Evolutionary conservation across 2,329 filamentous ascomycete species (phyloP), one percentile per base, ranked within the genome.

Genomic region (Parastagonospora nodorum): DNA sequence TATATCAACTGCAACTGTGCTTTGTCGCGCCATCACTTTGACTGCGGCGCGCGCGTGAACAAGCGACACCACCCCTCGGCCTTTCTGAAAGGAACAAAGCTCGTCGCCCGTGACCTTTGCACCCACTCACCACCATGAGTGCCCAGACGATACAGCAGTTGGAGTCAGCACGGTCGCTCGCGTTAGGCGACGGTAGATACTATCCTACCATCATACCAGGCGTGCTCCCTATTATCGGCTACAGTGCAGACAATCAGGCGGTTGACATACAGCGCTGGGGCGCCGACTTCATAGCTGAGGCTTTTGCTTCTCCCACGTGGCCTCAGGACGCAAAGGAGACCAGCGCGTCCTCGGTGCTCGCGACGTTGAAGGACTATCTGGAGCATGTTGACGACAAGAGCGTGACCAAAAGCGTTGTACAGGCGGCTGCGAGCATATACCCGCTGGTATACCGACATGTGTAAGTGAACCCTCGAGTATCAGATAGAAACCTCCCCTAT

Each of bases 221-320:
- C 41, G 91, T 97, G 57, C 79, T 97, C n/a, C 92, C 92, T 48
- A 92, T 97, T 66, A 89, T 97, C 74, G 87, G 88, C 53, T 84
- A 88, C 44, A 81, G 82, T 59, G 83, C 90, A 57, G 83, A 85
- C 32, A 37, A 38, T 40, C 65, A 71, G 38, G 65, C 59, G 54
- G 77, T 96, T 49, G 90, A 96, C 75, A 79, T 97, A 66, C 88
- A 92, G 75, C 82, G 92, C 88, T 99, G 94, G 94, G 94, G 93
- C 24, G 88, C 92, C 57, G 92, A 97, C 55, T 99, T 99, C 70
- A 81, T 99, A 37, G 92, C 93, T 49, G 94, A 99, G 78, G 92
- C 92, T 2, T 97, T 99, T 77, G 88, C 94, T 50, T 95, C 90
- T 53, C 94, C 95, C n/a, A 85, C 88, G 16, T 81, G 97, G 64